Evolutionary conservation across 192 early-diverging fungal species (phyloP).

Genomic region (Coemansia erecta): DNA sequence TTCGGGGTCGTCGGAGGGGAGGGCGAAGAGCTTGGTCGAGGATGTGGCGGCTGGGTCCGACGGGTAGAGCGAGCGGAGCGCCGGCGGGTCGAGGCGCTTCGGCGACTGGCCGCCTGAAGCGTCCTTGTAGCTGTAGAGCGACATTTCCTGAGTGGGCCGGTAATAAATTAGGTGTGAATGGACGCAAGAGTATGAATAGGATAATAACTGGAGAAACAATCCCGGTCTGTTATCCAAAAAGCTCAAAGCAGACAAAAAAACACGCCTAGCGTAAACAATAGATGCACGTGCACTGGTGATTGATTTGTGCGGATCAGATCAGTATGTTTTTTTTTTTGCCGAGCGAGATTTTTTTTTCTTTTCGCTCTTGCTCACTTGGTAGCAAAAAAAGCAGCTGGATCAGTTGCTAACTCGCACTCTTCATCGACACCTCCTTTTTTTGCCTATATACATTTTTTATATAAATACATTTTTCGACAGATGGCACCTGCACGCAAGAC

Average conservation of each 20-base stretch:
- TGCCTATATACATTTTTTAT: neutral
- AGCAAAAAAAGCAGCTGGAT: neutral
- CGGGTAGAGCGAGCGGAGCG: conserved; percentile 21
- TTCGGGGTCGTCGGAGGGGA: conserved; percentile 33
- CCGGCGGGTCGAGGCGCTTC: neutral
- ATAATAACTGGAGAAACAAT: too few species aligned
- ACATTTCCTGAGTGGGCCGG: conserved; percentile 9
- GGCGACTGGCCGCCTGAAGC: neutral
- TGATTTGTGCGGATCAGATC: neutral
- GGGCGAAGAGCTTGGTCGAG: conserved; percentile 17
- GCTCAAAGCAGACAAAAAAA: too few species aligned
- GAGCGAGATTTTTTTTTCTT: conserved; percentile 2
- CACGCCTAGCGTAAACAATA: neutral
- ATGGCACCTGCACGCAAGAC: conserved; percentile 23
- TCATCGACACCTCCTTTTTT: neutral
- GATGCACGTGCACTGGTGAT: neutral
- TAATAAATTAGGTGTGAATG: neutral
- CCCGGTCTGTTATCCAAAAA: too few species aligned
- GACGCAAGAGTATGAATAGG: neutral
- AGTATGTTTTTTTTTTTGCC: too few species aligned
- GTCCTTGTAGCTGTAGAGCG: conserved; percentile 17
- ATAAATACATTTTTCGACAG: neutral
- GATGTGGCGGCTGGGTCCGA: conserved; percentile 1
- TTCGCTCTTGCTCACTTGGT: neutral
- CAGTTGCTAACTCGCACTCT: neutral